Base-by-base conservation (phyloP, 164 flowering plant genomes). In the Macadamia integrifolia region DNA sequence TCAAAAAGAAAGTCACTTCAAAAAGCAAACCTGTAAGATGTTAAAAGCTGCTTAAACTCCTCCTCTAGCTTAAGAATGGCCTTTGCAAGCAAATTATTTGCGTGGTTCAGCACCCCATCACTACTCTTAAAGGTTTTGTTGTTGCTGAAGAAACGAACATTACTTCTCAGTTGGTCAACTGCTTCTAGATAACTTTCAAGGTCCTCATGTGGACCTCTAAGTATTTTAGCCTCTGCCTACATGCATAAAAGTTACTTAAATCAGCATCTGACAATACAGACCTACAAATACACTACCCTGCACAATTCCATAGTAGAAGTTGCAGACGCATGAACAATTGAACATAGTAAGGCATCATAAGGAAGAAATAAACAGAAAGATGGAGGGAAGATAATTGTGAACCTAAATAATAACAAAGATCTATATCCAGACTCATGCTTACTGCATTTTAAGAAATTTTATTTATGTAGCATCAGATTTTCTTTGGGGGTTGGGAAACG, bases 191-290 rank as follows among this genome's bases (percentile, higher is more conserved):
- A 92, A 66, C 91, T 87, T 71, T 92, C 97, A 44, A 94, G 78
- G 68, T 94, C 96, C 71, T 94, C 99, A 74, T 88, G 99, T 40
- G 99, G 99, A 32, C 99, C 99, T 77, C 80, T 92, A 48, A 90
- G 76, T 66, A 94, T 90, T 80, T 89, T 90, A 42, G 89, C 88
- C 78, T 94, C 99, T 8, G 98, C 97, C 99, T 94, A 73, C 67
- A 78, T 46, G 53, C 61, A 48, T 11, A 55, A 65, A 32, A 30
- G 28, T 32, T 15, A 48, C 32, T 17, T 13, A n/a, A 18, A 62
- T 61, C 60, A 62, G 46, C 58, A 49, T 28, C 61, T 28, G 11
- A 31, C 13, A 42, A 61, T 65, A 9, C 12, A 49, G 28, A 15
- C 6, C 2, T 6, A 9, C 5, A 42, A 65, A 65, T 53, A 53